Evolutionary conservation across 495 filamentous ascomycete genomes (phyloP).

Genomic region (Aspergillus incahuasiensis): DNA sequence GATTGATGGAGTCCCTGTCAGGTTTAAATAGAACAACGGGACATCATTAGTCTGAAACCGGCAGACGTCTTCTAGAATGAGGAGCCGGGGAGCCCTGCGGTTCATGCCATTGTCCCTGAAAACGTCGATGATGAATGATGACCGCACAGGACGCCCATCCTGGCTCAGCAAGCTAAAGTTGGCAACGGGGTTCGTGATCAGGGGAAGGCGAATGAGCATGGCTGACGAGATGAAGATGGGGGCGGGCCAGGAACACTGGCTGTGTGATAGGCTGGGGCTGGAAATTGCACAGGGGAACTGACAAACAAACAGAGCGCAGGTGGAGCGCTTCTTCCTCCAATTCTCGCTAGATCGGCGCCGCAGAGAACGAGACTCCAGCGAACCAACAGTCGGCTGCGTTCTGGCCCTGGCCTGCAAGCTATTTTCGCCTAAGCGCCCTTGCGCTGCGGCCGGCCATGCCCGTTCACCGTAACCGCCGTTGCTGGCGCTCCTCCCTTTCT

Average conservation of each 20-base stretch:
- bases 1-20: not conserved
- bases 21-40: not conserved
- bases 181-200: not conserved
- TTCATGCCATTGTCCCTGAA: not conserved
- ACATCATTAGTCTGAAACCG: not conserved
- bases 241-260: slow-evolving; percentile 10
- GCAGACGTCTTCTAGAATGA: not conserved
- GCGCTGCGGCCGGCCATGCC: too few species aligned
- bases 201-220: slow-evolving; percentile 13
- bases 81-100: not conserved
- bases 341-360: slow-evolving; percentile 3
- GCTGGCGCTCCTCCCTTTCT: slow-evolving; percentile 19
- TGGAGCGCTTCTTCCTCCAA: slow-evolving; percentile 8
- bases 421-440: slow-evolving; percentile 20
- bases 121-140: not conserved
- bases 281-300: slow-evolving; percentile 14
- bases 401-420: slow-evolving; percentile 16
- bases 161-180: not conserved
- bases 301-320: slow-evolving; percentile 14
- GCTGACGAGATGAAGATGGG: slow-evolving; percentile 5
- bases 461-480: too few species aligned
- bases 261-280: slow-evolving; percentile 9
- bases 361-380: not conserved
- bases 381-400: slow-evolving; percentile 13
- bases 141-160: not conserved